Evolutionary conservation across 2,329 filamentous ascomycete genomes (phyloP), one percentile per base, ranked within the genome.

Genomic region (Teratosphaeria destructans): DNA sequence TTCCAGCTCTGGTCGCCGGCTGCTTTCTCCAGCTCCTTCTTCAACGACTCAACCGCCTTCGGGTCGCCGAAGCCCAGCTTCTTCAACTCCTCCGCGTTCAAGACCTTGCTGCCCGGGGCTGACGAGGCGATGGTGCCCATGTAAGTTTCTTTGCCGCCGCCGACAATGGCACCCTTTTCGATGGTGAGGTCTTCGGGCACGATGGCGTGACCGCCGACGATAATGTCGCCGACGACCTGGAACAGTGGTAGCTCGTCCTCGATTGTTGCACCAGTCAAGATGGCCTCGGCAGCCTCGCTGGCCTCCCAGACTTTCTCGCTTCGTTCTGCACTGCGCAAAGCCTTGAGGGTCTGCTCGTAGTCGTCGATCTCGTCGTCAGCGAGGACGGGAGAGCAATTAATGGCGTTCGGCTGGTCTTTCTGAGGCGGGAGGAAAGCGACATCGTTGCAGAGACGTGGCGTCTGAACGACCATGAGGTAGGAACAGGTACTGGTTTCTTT

Each of bases 381-480:
- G 26, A 92, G 77, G 57, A 96, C 85, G 59, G 86, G 84, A 29
- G 83, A 82, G 71, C 92, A 96, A 62, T 81, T 83, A 62, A 96
- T 91, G 10, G 83, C 76, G 70, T 95, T 88, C 5, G 90, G 86
- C 60, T 84, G 83, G 58, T 88, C 87, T 62, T 90, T 86, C 66
- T 88, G 85, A 0, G 90, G 89, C 0, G 92, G 91, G 58, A 88
- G 78, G 72, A 96, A 96, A 10, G 90, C 90, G 10, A 90, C 84
- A 66, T 96, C 92, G 70, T 87, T 84, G 76, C 92, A 96, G 12
- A 96, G 83, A 0, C 90, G 85, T 0, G 91, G 90, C 0, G 92
- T 96, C 71, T 95, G 88, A 63, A 96, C 84, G 35, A 95, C 85
- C 91, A 96, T 96, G 58, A 96, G 80, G 71, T 96, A 96, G 12